phyloP scores from a whole-genome alignment of 2,329 filamentous ascomycete species.

The Clarireedia hainanense region DNA sequence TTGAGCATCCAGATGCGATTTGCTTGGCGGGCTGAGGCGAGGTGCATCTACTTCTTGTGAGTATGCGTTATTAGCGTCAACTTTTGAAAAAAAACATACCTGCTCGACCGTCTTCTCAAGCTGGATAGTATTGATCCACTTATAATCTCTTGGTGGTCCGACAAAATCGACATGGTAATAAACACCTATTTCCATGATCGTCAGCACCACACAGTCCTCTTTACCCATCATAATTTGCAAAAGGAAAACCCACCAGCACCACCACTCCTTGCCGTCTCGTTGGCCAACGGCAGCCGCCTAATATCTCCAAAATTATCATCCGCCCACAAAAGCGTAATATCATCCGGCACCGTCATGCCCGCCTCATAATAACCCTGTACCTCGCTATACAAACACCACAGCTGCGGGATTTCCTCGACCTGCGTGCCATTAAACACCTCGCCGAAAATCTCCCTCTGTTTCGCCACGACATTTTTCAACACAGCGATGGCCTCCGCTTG shows the following conservation, averaged over 20 bases:
- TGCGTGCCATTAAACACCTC: slow-evolving; percentile 42
- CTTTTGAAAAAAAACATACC: slow-evolving; percentile 26
- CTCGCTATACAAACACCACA: slow-evolving; percentile 70
- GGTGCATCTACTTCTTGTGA: slow-evolving; percentile 42
- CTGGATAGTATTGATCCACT: slow-evolving; percentile 60
- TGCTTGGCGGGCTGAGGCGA: slow-evolving; percentile 48
- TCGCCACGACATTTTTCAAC: slow-evolving; percentile 51
- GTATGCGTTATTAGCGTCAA: no score
- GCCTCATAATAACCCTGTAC: slow-evolving; percentile 61
- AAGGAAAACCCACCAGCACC: slow-evolving; percentile 42
- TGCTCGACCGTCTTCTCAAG: slow-evolving; percentile 55
- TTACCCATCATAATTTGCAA: background rate
- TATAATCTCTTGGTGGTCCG: slow-evolving; percentile 40
- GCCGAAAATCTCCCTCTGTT: slow-evolving; percentile 51
- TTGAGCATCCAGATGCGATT: slow-evolving; percentile 54
- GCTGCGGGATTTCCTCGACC: slow-evolving; percentile 48
- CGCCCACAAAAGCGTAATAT: slow-evolving; percentile 60
- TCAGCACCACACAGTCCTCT: background rate
- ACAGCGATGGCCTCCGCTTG: slow-evolving; percentile 48
- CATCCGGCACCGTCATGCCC: slow-evolving; percentile 56
- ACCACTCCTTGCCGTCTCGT: slow-evolving; percentile 51
- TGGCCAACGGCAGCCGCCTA: slow-evolving; percentile 49
- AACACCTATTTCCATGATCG: slow-evolving; percentile 31
- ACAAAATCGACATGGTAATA: slow-evolving; percentile 55
- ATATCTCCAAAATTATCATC: slow-evolving; percentile 66